These are phyloP conservation scores for Fusarium goolgardi DNA, from an alignment of 2,329 filamentous ascomycete genomes.

Conservation along the genomic window DNA sequence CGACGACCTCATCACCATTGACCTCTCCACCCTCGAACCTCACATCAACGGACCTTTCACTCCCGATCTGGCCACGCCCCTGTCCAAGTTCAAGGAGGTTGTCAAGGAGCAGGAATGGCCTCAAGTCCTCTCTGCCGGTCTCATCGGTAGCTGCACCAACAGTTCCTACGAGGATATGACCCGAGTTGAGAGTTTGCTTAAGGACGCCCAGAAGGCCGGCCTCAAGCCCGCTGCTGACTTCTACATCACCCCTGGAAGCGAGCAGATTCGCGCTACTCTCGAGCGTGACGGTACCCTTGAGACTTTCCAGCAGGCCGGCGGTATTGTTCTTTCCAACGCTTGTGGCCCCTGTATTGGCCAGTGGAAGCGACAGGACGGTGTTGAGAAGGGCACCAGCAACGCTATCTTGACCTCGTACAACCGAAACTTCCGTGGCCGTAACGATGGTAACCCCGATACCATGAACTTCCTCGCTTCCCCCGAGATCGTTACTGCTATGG, in stretches of 20 bases:
- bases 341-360: constrained; percentile 94
- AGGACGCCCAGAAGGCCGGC: constrained; percentile 88
- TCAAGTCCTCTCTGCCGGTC: constrained; percentile 92
- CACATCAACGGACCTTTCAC: constrained; percentile 99
- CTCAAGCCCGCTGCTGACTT: constrained; percentile 94
- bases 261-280: constrained; percentile 96
- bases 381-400: constrained; percentile 86
- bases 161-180: constrained; percentile 88
- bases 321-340: constrained; percentile 93
- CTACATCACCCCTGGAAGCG: constrained; percentile 94
- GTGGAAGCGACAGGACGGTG: constrained; percentile 91
- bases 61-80: constrained; percentile 95
- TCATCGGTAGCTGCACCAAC: constrained; percentile 99
- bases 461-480: constrained; percentile 99
- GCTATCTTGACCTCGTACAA: constrained; percentile 98
- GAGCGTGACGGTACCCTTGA: constrained; percentile 89
- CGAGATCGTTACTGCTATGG: constrained; percentile 95
- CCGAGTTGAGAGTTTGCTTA: constrained; percentile 83
- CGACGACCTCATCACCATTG: constrained; percentile 95
- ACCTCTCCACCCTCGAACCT: constrained; percentile 93
- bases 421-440: constrained; percentile 96
- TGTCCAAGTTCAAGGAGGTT: constrained; percentile 96
- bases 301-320: constrained; percentile 96
- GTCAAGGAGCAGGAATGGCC: constrained; percentile 97
- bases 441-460: constrained; percentile 94